phyloP scores from a whole-genome alignment of 495 filamentous ascomycete genomes.

The Aspergillus sclerotioniger region DNA sequence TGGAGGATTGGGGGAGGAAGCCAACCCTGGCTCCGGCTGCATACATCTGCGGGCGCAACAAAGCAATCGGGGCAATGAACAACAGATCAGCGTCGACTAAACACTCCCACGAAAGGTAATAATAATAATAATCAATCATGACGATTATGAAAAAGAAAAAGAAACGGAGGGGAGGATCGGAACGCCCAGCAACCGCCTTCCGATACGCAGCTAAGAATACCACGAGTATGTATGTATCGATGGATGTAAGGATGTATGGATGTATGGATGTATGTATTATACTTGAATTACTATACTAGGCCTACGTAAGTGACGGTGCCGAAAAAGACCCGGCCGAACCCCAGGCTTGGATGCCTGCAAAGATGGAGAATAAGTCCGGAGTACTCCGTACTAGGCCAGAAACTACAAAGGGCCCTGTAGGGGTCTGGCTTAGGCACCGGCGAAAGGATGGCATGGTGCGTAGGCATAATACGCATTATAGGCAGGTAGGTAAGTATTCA shows the following conservation, averaged over 20 bases:
- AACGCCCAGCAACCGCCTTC: not conserved
- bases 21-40: constrained; percentile 14
- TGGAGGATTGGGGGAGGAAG: constrained; percentile 4
- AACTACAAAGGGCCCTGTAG: not conserved
- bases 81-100: not conserved
- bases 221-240: no score
- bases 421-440: not conserved
- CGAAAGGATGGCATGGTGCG: not conserved
- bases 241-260: no score
- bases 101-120: not conserved
- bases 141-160: no score
- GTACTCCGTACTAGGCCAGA: not conserved
- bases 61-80: constrained; percentile 12
- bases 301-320: not conserved
- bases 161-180: not conserved
- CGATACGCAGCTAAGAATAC: not conserved
- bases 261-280: no score
- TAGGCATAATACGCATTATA: not conserved
- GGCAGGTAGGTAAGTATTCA: not conserved
- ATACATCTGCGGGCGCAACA: constrained; percentile 14
- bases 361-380: not conserved
- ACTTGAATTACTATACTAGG: no score
- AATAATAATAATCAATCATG: not conserved
- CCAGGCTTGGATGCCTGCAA: not conserved
- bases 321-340: not conserved